Evolutionary conservation across 148 eudicot genomes (phyloP).

Genomic region (Fallopia convolvulus): DNA sequence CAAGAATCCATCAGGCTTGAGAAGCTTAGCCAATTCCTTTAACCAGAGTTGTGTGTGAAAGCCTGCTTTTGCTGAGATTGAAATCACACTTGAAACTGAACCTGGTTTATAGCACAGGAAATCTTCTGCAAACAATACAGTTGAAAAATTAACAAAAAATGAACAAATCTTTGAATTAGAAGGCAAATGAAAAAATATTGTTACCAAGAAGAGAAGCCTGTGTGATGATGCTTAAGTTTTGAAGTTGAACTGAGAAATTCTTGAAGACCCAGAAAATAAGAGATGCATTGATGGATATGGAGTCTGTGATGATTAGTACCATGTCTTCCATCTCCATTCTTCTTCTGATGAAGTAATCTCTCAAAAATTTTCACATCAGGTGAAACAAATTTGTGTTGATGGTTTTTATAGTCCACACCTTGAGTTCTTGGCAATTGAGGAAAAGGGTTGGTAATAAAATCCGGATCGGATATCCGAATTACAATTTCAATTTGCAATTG

Average conservation of each 20-base stretch:
- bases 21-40: conserved; percentile 6
- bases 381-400: background rate
- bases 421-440: too few relatives aligned
- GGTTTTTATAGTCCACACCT: background rate
- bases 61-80: conserved; percentile 4
- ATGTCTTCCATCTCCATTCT: conserved; percentile 6
- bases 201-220: conserved; percentile 9
- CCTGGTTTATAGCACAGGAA: background rate
- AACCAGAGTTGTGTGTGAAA: conserved; percentile 7
- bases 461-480: background rate
- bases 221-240: conserved; percentile 9
- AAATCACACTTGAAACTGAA: conserved; percentile 1
- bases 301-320: conserved; percentile 2
- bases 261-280: conserved; percentile 8
- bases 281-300: conserved; percentile 5
- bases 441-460: background rate
- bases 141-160: background rate
- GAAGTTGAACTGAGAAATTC: conserved; percentile 11
- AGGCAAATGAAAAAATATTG: too few relatives aligned
- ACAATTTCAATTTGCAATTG: background rate
- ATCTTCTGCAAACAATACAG: background rate
- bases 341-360: background rate
- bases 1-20: conserved; percentile 2
- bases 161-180: background rate
- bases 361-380: background rate